Conservation (phyloP, 768 basidiomycete genomes). For the Boletus subparvulus region DNA sequence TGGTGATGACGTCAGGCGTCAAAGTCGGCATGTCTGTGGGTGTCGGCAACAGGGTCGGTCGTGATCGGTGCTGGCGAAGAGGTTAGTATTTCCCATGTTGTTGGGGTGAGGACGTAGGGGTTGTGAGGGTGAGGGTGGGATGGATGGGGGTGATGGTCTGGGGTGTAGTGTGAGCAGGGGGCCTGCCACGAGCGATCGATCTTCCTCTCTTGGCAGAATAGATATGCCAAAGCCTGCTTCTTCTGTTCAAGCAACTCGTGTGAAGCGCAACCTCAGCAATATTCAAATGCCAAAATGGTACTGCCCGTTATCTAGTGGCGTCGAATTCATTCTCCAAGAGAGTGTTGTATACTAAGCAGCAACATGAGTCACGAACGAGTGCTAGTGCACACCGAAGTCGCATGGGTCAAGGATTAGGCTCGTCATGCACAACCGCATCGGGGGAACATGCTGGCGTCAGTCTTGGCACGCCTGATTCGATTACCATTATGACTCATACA, state of each 20-base stretch:
- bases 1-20: no score
- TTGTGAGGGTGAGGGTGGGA: no score
- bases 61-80: no score
- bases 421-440: constrained; percentile 15
- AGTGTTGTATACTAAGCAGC: constrained; percentile 22
- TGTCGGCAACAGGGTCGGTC: no score
- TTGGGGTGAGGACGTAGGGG: no score
- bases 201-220: constrained; percentile 51
- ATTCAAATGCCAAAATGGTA: constrained; percentile 25
- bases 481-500: no score
- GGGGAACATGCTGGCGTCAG: background rate
- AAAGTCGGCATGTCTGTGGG: no score
- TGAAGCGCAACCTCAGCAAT: constrained; percentile 8
- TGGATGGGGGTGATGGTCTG: no score
- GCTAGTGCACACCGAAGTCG: constrained; percentile 9
- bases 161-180: constrained; percentile 38
- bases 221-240: constrained; percentile 47
- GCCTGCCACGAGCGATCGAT: constrained; percentile 51
- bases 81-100: no score
- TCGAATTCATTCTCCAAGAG: constrained; percentile 19
- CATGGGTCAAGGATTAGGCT: constrained; percentile 30
- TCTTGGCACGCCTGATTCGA: constrained; percentile 24
- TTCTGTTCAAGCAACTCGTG: constrained; percentile 29
- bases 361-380: constrained; percentile 2
- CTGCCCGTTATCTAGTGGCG: constrained; percentile 29